Base-by-base conservation (phyloP, 73 alveolate genomes). In the Blepharisma japonicum region DNA sequence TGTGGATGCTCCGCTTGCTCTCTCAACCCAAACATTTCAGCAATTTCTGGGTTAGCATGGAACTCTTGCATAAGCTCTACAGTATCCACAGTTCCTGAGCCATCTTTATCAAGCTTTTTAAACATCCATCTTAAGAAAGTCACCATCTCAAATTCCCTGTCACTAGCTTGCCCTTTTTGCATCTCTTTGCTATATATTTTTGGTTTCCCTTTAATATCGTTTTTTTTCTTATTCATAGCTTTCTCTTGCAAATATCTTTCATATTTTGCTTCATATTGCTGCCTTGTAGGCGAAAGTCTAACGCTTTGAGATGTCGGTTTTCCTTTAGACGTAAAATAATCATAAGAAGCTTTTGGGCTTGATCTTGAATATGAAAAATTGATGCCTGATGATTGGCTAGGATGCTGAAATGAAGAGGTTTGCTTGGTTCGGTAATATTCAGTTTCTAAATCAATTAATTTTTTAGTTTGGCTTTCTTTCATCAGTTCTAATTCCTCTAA, bases 1-100 rank as follows among this genome's bases (percentile, higher is more conserved):
- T 27, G 42, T 14, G 42, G 56, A 27, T 21, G 14, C 3, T 61
- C 50, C 21, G 21, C 77, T 27, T 21, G 21, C 4, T 61, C 77
- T 25, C 21, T 25, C 14, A 61, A 38, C 56, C 77, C 77, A 61
- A 61, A 61, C n/a, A 61, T 21, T 21, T 21, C 21, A 27, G 77
- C 77, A 1, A 61, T n/a, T 4, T 61, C 77, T 38, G 42, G 56
- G 21, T 61, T 61, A 11, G 14, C 21, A 4, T 61, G 77, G 77
- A 61, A 61, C 53, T 61, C 77, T 61, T 61, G 56, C 18, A 61
- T 9, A 0, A 61, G 53, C 21, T 61, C 77, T 11, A 61, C 56
- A 11, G 14, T 61, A 61, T 61, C 77, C 53, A 61, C 77, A 11
- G 5, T 25, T 9, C 77, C 77, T 38, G 77, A 61, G n/a, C 21